Evolutionary conservation across 768 basidiomycete genomes (phyloP), one percentile per base, ranked within the genome.

Genomic region (Trametes punicea): DNA sequence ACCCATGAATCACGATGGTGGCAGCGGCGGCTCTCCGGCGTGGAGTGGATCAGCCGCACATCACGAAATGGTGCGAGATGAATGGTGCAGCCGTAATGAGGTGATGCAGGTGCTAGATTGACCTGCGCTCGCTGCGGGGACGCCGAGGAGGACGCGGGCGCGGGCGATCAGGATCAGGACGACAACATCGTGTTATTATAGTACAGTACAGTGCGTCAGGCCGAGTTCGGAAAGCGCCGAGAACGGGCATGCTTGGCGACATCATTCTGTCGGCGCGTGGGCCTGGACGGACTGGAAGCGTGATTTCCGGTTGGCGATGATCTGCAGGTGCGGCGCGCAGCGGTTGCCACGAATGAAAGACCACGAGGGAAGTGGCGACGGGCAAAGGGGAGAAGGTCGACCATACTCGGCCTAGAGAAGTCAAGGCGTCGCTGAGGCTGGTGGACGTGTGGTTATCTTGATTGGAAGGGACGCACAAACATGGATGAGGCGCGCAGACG

Each of bases 291-390:
- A 29, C 15, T 20, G 34, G 44, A 42, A 42, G 48, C 7, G 55
- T 49, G 47, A 57, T 57, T n/a, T 52, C 49, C 50, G 38, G 46
- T 48, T 49, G 48, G 52, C 52, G 48, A 48, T 25, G 57, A 59
- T 59, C 57, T 59, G 57, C 57, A 59, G 29, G 47, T 31, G 57
- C 51, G 51, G 51, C 42, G n/a, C n/a, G 50, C 47, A 33, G 47
- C 46, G 41, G 55, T 56, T 56, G 55, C 47, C 55, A 56, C 47
- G 55, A 34, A 56, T 50, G 55, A 49, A 56, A 8, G 45, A 16
- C 23, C 48, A 50, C 47, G 47, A 45, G 55, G 44, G 13, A 8
- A 26, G 16, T 44, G 56, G 56, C 49, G 56, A 45, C 44, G 42
- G 33, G 56, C 49, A 18, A 41, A 33, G 46, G 46, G 47, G 5